These are phyloP conservation scores for Asterophora lycoperdoides DNA, from an alignment of 768 basidiomycete genomes.

Conservation along the genomic window DNA sequence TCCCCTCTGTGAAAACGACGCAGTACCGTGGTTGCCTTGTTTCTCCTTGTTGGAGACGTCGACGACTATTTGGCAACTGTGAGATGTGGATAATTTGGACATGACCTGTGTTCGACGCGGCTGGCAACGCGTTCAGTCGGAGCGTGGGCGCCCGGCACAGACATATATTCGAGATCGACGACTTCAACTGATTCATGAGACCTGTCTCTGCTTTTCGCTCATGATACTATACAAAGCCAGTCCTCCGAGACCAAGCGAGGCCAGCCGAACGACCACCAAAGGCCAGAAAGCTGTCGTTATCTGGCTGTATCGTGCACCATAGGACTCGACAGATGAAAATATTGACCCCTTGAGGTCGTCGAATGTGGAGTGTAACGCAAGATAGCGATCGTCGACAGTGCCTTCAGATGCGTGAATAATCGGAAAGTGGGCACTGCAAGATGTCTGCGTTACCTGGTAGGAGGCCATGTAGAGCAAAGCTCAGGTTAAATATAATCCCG, in stretches of 20 bases:
- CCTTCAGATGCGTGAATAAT: conserved; percentile 15
- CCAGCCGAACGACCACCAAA: conserved; percentile 30
- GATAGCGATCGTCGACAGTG: conserved; percentile 28
- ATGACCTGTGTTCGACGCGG: too few species aligned
- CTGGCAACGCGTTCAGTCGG: too few species aligned
- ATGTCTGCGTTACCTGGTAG: conserved; percentile 21
- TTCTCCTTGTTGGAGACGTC: too few species aligned
- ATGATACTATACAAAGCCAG: conserved; percentile 29
- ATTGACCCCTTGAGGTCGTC: conserved; percentile 33
- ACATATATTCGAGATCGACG: too few species aligned
- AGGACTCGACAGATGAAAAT: conserved; percentile 34
- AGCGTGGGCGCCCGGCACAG: too few species aligned
- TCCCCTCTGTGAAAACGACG: too few species aligned
- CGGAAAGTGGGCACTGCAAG: neutral
- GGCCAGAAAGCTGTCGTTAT: conserved; percentile 33
- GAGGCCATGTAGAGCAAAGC: conserved; percentile 34
- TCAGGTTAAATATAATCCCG: conserved; percentile 29
- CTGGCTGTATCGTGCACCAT: conserved; percentile 33
- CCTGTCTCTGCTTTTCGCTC: conserved; percentile 12
- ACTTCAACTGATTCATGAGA: neutral
- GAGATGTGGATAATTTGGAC: too few species aligned
- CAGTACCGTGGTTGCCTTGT: too few species aligned
- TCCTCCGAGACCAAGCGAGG: conserved; percentile 26
- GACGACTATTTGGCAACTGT: too few species aligned
- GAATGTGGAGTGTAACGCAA: conserved; percentile 27